Evolutionary conservation across 306 rosid species (phyloP).

Genomic region (Cicer cuneatum): DNA sequence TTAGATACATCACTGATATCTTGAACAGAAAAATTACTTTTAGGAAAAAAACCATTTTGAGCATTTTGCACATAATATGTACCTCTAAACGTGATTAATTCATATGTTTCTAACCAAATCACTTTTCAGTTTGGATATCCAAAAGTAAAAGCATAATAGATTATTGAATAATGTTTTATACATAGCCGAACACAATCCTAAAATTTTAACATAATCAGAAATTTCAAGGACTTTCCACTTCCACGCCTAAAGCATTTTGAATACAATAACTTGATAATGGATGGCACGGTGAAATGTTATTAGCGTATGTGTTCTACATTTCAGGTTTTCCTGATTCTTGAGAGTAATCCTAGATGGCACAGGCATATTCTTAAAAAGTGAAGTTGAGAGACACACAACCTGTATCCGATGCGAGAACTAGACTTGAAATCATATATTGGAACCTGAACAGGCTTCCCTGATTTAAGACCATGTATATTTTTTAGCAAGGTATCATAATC

Average conservation of each 20-base stretch:
- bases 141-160: constrained; percentile 15
- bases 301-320: constrained; percentile 23
- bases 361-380: constrained; percentile 15
- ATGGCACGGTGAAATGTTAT: constrained; percentile 9
- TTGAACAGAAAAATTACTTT: neutral
- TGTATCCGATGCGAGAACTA: constrained; percentile 85
- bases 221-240: constrained; percentile 28
- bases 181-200: neutral
- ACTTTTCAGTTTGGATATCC: constrained; percentile 22
- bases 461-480: constrained; percentile 82
- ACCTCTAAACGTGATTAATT: neutral
- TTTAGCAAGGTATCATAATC: constrained; percentile 92
- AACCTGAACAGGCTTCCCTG: constrained; percentile 85
- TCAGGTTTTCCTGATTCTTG: constrained; percentile 38
- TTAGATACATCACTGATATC: neutral
- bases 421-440: constrained; percentile 97
- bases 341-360: constrained; percentile 34
- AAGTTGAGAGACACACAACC: constrained; percentile 59
- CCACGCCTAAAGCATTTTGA: constrained; percentile 19
- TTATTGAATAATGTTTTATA: constrained; percentile 19
- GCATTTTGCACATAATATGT: constrained; percentile 10
- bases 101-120: constrained; percentile 5
- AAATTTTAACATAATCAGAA: constrained; percentile 29
- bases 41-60: neutral
- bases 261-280: constrained; percentile 12